phyloP scores from a whole-genome alignment of 352 stramenopile species.

The Phytophthora lateralis region DNA sequence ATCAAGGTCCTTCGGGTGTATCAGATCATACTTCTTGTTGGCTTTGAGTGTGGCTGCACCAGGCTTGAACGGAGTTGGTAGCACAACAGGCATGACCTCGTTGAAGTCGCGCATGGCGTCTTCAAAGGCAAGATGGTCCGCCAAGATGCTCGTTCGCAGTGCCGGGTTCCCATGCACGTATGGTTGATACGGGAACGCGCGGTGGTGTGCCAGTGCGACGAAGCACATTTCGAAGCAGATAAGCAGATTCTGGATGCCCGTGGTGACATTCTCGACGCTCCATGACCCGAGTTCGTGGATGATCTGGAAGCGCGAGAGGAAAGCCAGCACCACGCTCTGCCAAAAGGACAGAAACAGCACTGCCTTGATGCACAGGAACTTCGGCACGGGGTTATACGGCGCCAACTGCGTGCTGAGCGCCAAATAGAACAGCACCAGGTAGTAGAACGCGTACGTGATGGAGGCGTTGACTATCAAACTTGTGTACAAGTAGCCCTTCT shows the following conservation, averaged over 20 bases:
- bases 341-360: constrained; percentile 99
- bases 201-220: constrained; percentile 96
- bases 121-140: constrained; percentile 93
- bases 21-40: constrained; percentile 51
- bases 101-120: constrained; percentile 96
- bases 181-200: constrained; percentile 94
- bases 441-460: constrained; percentile 97
- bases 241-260: constrained; percentile 97
- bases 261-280: constrained; percentile 96
- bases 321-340: constrained; percentile 94
- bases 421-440: constrained; percentile 97
- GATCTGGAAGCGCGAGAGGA: constrained; percentile 89
- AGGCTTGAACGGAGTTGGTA: constrained; percentile 84
- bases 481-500: constrained; percentile 91
- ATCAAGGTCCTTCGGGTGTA: constrained; percentile 49
- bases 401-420: constrained; percentile 88
- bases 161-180: constrained; percentile 60
- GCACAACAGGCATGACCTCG: constrained; percentile 87
- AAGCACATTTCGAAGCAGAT: constrained; percentile 99
- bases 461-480: constrained; percentile 95
- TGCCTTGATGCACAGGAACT: constrained; percentile 99
- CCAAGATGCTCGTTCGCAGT: constrained; percentile 78
- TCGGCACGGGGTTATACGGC: constrained; percentile 95
- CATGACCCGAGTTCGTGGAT: constrained; percentile 92
- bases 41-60: constrained; percentile 58